These are phyloP conservation scores for Oryza brachyantha DNA, from an alignment of 176 grass and related monocot genomes.

Conservation along the genomic window DNA sequence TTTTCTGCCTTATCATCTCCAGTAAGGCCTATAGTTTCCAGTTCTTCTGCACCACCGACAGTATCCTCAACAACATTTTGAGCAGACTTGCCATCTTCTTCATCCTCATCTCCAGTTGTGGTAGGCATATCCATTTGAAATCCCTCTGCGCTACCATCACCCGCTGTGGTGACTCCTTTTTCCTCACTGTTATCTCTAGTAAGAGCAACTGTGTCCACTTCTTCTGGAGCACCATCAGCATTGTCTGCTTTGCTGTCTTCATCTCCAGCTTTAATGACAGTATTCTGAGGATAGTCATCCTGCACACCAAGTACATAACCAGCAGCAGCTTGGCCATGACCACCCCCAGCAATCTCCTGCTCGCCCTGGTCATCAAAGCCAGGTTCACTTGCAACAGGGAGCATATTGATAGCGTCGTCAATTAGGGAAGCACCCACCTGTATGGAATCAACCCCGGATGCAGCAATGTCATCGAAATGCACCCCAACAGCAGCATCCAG, in stretches of 20 bases:
- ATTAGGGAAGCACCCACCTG: neutral
- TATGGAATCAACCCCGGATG: neutral
- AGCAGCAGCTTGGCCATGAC: neutral
- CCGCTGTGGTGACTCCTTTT: conserved; percentile 28
- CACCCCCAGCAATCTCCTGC: conserved; percentile 8
- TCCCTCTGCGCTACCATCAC: conserved; percentile 7
- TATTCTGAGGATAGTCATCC: conserved; percentile 16
- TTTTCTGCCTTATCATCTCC: conserved; percentile 29
- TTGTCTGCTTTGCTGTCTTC: conserved; percentile 6
- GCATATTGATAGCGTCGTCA: conserved; percentile 8
- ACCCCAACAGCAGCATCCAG: neutral
- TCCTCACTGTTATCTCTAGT: conserved; percentile 18
- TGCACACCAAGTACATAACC: conserved; percentile 1
- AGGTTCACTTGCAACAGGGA: neutral
- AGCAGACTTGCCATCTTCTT: conserved; percentile 23
- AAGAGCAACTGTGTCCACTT: neutral
- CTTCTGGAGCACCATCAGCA: neutral
- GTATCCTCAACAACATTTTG: conserved; percentile 32
- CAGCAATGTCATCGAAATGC: neutral
- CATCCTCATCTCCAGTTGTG: conserved; percentile 31
- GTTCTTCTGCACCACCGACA: conserved; percentile 24
- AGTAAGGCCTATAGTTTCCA: neutral
- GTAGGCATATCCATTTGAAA: conserved; percentile 16
- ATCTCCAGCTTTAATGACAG: neutral
- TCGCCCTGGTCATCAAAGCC: conserved; percentile 13